These are phyloP conservation scores for Pyrenochaeta sp. DNA, from an alignment of 2,329 filamentous ascomycete species.

Conservation along the genomic window DNA sequence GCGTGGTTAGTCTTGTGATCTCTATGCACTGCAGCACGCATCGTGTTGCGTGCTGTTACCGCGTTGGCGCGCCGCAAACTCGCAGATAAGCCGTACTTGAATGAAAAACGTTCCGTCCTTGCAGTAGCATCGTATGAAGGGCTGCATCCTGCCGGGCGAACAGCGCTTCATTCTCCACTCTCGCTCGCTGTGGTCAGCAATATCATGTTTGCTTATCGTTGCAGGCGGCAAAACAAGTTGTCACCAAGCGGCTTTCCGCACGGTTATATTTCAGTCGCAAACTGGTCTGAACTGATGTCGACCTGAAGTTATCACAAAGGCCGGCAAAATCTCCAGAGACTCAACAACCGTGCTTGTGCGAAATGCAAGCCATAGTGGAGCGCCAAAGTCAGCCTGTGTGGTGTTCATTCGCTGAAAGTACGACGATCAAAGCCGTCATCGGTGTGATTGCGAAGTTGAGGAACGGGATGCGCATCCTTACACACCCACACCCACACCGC, in stretches of 20 bases:
- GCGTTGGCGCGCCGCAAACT: constrained; percentile 24
- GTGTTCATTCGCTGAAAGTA: constrained; percentile 24
- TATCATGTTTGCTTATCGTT: constrained; percentile 12
- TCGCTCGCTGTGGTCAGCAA: constrained; percentile 31
- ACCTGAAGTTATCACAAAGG: constrained; percentile 13
- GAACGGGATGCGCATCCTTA: constrained; percentile 9
- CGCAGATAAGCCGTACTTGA: constrained; percentile 23
- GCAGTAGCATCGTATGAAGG: constrained; percentile 30
- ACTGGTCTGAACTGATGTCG: background rate
- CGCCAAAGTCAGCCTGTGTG: constrained; percentile 15
- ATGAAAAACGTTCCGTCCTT: constrained; percentile 32
- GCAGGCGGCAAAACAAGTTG: background rate
- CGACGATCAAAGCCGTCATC: constrained; percentile 17
- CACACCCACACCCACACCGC: constrained; percentile 23
- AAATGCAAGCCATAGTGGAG: constrained; percentile 25
- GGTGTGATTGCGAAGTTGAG: constrained; percentile 25
- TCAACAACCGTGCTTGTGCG: constrained; percentile 24
- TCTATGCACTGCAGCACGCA: constrained; percentile 20
- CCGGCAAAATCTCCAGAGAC: constrained; percentile 13
- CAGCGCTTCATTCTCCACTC: constrained; percentile 19
- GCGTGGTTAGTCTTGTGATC: constrained; percentile 16
- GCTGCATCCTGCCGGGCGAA: constrained; percentile 25
- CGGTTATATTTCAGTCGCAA: background rate
- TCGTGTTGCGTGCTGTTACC: constrained; percentile 30
- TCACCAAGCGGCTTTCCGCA: background rate